Conservation (phyloP, 495 filamentous ascomycete genomes). For the Penicillium malachiteum region DNA sequence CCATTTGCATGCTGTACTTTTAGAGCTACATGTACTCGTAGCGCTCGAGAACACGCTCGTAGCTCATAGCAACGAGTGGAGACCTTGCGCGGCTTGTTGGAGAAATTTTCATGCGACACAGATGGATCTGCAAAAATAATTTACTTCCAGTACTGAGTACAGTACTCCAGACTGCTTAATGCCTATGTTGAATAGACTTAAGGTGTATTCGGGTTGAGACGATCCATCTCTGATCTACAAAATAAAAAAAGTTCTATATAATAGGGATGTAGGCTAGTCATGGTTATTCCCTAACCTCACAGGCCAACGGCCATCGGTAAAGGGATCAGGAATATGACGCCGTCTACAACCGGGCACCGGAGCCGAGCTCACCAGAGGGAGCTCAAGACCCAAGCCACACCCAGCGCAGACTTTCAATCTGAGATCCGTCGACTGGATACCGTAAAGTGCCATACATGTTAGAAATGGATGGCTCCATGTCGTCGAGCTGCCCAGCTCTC, state of each 20-base stretch:
- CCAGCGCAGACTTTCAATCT: constrained; percentile 61
- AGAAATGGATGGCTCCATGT: constrained; percentile 71
- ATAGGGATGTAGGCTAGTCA: constrained; percentile 66
- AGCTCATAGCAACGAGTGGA: neutral
- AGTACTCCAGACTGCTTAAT: neutral
- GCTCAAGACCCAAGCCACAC: constrained; percentile 57
- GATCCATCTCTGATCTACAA: neutral
- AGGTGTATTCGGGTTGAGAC: too few relatives aligned
- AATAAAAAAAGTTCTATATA: neutral
- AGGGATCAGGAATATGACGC: constrained; percentile 86
- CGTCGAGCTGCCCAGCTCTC: constrained; percentile 83
- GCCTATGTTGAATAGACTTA: too few relatives aligned
- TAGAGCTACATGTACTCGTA: neutral
- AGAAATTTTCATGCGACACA: neutral
- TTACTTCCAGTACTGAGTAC: neutral
- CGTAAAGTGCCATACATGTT: constrained; percentile 64
- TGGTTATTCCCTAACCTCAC: constrained; percentile 86
- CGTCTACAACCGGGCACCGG: constrained; percentile 56
- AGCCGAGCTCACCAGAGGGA: constrained; percentile 73
- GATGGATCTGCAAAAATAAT: neutral
- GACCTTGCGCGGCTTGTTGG: neutral
- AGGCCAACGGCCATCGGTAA: constrained; percentile 77
- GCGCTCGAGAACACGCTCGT: too few relatives aligned
- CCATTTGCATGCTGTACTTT: neutral
- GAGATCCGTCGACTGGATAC: constrained; percentile 92